Base-by-base conservation (phyloP, 1,284 basidiomycete genomes). In the Bondarzewia mesenterica region DNA sequence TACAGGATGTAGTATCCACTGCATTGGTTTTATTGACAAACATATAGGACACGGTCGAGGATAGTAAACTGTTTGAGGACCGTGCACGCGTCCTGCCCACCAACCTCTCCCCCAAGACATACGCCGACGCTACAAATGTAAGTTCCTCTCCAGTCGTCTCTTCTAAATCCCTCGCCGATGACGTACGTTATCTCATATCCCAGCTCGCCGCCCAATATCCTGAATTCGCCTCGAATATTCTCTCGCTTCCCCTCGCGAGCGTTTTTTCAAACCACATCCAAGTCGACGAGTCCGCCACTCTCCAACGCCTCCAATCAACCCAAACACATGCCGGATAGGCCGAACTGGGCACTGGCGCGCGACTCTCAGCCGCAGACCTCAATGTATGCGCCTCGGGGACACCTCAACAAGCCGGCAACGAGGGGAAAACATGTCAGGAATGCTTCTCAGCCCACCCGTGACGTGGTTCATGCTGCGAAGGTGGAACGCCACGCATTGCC, bases 81-180 rank as follows among this genome's bases (percentile, higher is more conserved):
- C 21, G 8, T 42, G 7, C 14, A 22, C 41, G 14, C 43, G 21
- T 23, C 45, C 15, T 50, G 35, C 32, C 26, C 8, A 15, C 20
- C 12, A 25, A 16, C 20, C 23, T 22, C 10, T 20, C 41, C 12
- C 35, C 48, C 20, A 27, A 46, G 48, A 48, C 35, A 2, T 49
- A 42, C 36, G 29, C 42, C 38, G 42, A 46, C 18, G 44, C 44
- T 43, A 48, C 52, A 21, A 38, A 48, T 29, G 53, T 54, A 44
- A 50, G 52, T 18, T 8, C n/a, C n/a, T n/a, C n/a, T n/a, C n/a
- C n/a, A n/a, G n/a, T n/a, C n/a, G n/a, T n/a, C n/a, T n/a, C n/a
- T n/a, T n/a, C n/a, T n/a, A n/a, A n/a, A n/a, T n/a, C n/a, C n/a
- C n/a, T n/a, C n/a, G n/a, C n/a, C n/a, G n/a, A n/a, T n/a, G n/a